Percentiles rank a stretch among this genome's conserved stretches.
These are phyloP conservation scores for Camellia oleifera DNA, from an alignment of 179 eudicot genomes.

Conservation along the genomic window DNA sequence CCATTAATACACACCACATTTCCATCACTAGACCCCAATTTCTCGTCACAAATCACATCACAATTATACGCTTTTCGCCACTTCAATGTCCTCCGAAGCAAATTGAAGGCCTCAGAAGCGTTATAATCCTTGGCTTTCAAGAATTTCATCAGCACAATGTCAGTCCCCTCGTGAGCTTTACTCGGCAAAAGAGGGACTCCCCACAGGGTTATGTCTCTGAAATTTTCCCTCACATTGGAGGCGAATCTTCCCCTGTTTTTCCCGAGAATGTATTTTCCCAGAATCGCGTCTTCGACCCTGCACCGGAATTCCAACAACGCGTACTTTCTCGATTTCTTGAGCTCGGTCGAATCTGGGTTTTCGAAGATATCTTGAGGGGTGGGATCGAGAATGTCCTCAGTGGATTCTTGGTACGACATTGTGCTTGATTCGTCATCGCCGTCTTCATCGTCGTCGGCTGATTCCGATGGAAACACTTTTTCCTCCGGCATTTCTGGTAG, in stretches of 20 bases:
- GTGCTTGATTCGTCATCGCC: neutral
- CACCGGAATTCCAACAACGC: conserved; percentile 45
- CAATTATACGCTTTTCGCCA: conserved; percentile 42
- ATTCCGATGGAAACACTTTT: conserved; percentile 15
- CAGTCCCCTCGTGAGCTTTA: conserved; percentile 51
- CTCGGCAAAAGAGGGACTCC: conserved; percentile 83
- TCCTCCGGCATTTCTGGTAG: conserved; percentile 21
- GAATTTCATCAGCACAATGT: conserved; percentile 57
- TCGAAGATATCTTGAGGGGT: neutral
- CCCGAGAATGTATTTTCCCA: conserved; percentile 16
- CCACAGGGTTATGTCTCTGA: conserved; percentile 57
- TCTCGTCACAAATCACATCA: conserved; percentile 33
- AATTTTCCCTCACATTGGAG: conserved; percentile 19
- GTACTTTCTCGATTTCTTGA: conserved; percentile 22
- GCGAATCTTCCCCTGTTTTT: neutral
- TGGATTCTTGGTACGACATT: neutral
- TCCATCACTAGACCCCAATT: conserved; percentile 25
- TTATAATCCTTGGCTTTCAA: conserved; percentile 55
- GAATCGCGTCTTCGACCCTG: conserved; percentile 54
- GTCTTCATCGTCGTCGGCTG: conserved; percentile 14
- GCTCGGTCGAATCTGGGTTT: neutral
- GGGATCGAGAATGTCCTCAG: neutral
- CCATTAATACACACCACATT: conserved; percentile 37
- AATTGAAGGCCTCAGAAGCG: conserved; percentile 53
- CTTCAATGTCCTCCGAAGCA: conserved; percentile 48